These are phyloP conservation scores for Senna siamea DNA, from an alignment of 306 rosid species.

Conservation along the genomic window DNA sequence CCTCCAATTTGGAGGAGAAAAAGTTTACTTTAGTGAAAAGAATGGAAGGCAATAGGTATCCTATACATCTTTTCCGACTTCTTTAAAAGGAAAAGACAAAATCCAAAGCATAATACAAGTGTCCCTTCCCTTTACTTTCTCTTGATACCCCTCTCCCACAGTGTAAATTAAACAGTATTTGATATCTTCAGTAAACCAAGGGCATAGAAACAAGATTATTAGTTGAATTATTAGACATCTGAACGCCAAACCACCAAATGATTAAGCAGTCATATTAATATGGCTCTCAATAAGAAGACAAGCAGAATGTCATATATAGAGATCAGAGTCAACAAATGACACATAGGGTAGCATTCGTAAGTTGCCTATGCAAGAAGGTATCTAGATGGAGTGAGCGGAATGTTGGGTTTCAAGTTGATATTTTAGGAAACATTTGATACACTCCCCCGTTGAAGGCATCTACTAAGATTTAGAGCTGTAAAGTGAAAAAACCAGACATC, in stretches of 20 bases:
- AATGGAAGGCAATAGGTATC: background rate
- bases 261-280: background rate
- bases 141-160: constrained; percentile 6
- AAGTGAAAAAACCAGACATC: constrained; percentile 31
- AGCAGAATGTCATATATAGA: constrained; percentile 10
- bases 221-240: constrained; percentile 15
- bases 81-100: background rate
- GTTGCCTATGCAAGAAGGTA: constrained; percentile 19
- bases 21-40: background rate
- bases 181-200: constrained; percentile 25
- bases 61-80: background rate
- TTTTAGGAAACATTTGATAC: constrained; percentile 13
- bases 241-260: constrained; percentile 21
- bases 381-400: background rate
- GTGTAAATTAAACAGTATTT: constrained; percentile 16
- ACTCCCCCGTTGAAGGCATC: background rate
- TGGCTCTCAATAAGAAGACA: constrained; percentile 5
- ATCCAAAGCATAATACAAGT: constrained; percentile 1
- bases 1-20: constrained; percentile 8
- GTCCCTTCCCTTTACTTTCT: constrained; percentile 14
- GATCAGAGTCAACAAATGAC: background rate
- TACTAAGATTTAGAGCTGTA: background rate
- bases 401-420: constrained; percentile 12
- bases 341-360: background rate
- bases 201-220: background rate